Evolutionary conservation across 2,329 filamentous ascomycete genomes (phyloP).

Genomic region (Fusarium beomiforme): DNA sequence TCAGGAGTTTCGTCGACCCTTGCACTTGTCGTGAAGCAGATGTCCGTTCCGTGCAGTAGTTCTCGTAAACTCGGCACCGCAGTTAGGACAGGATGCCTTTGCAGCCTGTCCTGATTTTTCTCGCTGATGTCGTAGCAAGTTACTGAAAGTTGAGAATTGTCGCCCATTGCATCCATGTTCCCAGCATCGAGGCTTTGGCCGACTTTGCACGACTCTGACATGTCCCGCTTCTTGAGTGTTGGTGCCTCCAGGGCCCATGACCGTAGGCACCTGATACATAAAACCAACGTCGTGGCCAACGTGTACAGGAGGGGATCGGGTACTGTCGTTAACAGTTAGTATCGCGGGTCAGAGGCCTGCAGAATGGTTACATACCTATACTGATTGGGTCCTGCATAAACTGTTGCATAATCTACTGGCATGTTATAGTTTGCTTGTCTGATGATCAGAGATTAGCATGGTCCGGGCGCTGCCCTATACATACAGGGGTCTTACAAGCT

Average conservation of each 20-base stretch:
- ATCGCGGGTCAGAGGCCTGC: slow-evolving; percentile 4
- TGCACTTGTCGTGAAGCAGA: slow-evolving; percentile 88
- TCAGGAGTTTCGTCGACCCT: slow-evolving; percentile 61
- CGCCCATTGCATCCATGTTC: slow-evolving; percentile 96
- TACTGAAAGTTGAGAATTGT: slow-evolving; percentile 96
- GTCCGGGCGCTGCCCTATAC: slow-evolving; percentile 40
- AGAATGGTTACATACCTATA: slow-evolving; percentile 52
- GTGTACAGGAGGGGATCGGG: slow-evolving; percentile 52
- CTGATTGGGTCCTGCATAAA: slow-evolving; percentile 47
- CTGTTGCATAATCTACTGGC: slow-evolving; percentile 55
- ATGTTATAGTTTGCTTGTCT: slow-evolving; percentile 53
- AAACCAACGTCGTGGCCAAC: slow-evolving; percentile 51
- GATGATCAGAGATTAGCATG: slow-evolving; percentile 42
- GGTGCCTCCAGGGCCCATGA: slow-evolving; percentile 50
- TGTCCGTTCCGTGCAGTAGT: slow-evolving; percentile 91
- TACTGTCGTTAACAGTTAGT: slow-evolving; percentile 44
- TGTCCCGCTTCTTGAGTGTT: slow-evolving; percentile 55
- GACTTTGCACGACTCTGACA: slow-evolving; percentile 77
- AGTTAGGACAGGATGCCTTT: slow-evolving; percentile 90
- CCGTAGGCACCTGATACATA: slow-evolving; percentile 56
- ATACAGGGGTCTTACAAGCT: slow-evolving; percentile 48
- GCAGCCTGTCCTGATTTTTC: slow-evolving; percentile 93
- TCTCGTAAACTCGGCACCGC: slow-evolving; percentile 91
- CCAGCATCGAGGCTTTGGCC: slow-evolving; percentile 96
- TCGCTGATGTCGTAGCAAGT: slow-evolving; percentile 88